Percentiles rank a stretch among this genome's conserved stretches.
These are phyloP conservation scores for Curvularia hawaiiensis DNA, from an alignment of 2,329 filamentous ascomycete species.

Conservation along the genomic window DNA sequence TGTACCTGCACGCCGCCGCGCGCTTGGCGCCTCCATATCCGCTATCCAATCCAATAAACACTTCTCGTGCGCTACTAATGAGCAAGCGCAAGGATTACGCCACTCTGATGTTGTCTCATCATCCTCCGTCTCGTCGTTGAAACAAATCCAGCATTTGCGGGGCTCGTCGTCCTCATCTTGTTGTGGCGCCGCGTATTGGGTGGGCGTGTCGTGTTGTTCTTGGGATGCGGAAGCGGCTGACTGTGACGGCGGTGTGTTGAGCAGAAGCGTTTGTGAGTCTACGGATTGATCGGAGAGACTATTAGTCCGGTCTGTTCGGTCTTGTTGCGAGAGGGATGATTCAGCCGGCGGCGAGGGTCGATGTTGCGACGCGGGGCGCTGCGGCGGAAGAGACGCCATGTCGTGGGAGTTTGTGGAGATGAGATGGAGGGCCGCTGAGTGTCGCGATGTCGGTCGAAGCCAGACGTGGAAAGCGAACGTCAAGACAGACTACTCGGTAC, in stretches of 20 bases:
- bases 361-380: slow-evolving; percentile 44
- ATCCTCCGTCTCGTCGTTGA: slow-evolving; percentile 69
- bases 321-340: slow-evolving; percentile 24
- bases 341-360: slow-evolving; percentile 33
- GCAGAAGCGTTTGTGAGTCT: slow-evolving; percentile 54
- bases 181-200: slow-evolving; percentile 15
- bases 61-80: slow-evolving; percentile 85
- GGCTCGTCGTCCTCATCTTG: slow-evolving; percentile 44
- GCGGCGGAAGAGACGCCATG: slow-evolving; percentile 53
- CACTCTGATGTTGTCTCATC: slow-evolving; percentile 68
- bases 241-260: slow-evolving; percentile 42
- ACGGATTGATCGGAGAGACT: slow-evolving; percentile 50
- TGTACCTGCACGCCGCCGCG: slow-evolving; percentile 54
- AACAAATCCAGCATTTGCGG: slow-evolving; percentile 72
- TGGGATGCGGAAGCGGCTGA: slow-evolving; percentile 18
- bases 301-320: slow-evolving; percentile 34
- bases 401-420: neutral
- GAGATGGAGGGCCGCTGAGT: neutral
- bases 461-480: neutral
- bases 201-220: slow-evolving; percentile 22
- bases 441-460: neutral
- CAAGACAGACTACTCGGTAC: neutral
- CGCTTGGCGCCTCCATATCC: slow-evolving; percentile 74
- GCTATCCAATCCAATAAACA: slow-evolving; percentile 92
- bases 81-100: slow-evolving; percentile 90